Percentiles rank a stretch among this genome's conserved stretches.
phyloP scores from a whole-genome alignment of 2,329 filamentous ascomycete genomes.

The Cyphellophora europaea region DNA sequence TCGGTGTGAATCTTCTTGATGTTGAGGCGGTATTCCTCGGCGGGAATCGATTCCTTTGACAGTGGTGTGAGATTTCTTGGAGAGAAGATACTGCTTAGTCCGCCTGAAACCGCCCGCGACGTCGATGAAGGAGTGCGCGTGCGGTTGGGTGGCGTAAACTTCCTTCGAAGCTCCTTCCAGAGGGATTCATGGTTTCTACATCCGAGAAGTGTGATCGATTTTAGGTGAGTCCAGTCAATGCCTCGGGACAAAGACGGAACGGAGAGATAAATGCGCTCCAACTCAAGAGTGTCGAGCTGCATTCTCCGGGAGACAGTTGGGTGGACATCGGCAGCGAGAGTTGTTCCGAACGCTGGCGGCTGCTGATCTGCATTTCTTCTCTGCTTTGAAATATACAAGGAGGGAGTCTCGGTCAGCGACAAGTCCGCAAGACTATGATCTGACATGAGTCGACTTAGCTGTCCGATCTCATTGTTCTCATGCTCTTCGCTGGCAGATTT shows the following conservation, averaged over 20 bases:
- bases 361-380: not conserved
- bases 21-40: slow-evolving; percentile 50
- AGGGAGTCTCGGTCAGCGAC: not conserved
- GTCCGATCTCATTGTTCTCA: slow-evolving; percentile 1
- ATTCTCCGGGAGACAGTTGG: not conserved
- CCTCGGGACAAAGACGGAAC: slow-evolving; percentile 59
- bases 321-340: not conserved
- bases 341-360: not conserved
- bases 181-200: slow-evolving; percentile 65
- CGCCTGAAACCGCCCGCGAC: slow-evolving; percentile 65
- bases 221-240: slow-evolving; percentile 66
- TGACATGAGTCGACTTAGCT: slow-evolving; percentile 12
- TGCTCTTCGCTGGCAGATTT: not conserved
- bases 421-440: slow-evolving; percentile 13
- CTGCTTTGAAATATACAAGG: not conserved
- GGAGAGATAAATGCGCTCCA: slow-evolving; percentile 67
- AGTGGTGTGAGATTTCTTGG: slow-evolving; percentile 20
- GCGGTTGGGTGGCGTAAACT: slow-evolving; percentile 41
- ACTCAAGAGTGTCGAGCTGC: slow-evolving; percentile 60
- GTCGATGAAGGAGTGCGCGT: slow-evolving; percentile 32
- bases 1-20: slow-evolving; percentile 71
- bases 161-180: slow-evolving; percentile 62
- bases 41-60: slow-evolving; percentile 8
- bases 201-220: slow-evolving; percentile 62
- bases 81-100: slow-evolving; percentile 54